Base-by-base conservation (phyloP, 768 basidiomycete genomes). In the Collybia sordida region DNA sequence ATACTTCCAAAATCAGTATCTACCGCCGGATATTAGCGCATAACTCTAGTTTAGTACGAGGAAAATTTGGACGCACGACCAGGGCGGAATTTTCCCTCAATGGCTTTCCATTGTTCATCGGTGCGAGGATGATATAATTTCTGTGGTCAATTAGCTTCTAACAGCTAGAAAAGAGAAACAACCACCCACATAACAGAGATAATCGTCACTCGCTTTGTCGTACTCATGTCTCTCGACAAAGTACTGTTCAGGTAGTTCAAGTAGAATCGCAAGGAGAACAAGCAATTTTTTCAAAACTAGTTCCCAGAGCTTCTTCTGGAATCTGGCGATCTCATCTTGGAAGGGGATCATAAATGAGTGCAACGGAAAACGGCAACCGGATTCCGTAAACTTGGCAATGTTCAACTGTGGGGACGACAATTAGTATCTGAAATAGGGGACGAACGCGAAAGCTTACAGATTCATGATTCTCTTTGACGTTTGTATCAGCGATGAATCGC, bases 161-260 rank as follows among this genome's bases (percentile, higher is more conserved):
- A 8, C 14, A 14, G 1, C 12, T 15, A 15, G 3, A 12, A 21
- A 36, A 24, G 9, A 31, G 17, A 17, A 22, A 27, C 0, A 12
- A 39, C 6, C 5, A 54, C 58, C 12, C 49, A 70, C 63, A 46
- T 64, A 65, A 18, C 70, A 61, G 6, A 72, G 56, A 47, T 70
- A 67, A 49, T 70, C 69, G 42, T 69, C 66, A 35, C 61, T 63
- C 4, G 63, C 58, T 34, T 56, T 37, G 34, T 69, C 64, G 35
- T 69, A 78, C 2, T 64, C 59, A 55, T 78, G 77, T 21, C 64
- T 55, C 24, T 76, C 61, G 8, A 75, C 64, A 17, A 78, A 59
- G 5, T 71, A 62, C n/a, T 78, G 64, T 51, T 78, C 76, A 8
- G 77, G 78, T 28, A 78, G 62, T 48, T 79, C 75, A 23, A 79